These are phyloP conservation scores for Paecilomyces sp. DNA, from an alignment of 2,329 filamentous ascomycete species.

Conservation along the genomic window DNA sequence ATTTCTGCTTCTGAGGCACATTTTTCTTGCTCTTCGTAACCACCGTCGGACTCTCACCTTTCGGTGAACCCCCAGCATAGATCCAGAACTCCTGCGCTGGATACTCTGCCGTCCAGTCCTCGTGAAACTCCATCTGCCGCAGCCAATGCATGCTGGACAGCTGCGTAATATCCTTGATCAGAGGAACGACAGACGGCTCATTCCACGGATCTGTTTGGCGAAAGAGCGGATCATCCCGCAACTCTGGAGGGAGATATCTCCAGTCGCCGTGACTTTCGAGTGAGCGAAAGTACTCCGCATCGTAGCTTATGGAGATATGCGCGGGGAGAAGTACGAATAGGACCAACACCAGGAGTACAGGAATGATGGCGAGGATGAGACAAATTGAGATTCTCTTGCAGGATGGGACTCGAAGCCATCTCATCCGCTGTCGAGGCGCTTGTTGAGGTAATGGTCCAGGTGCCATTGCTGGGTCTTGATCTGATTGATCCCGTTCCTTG, in stretches of 20 bases:
- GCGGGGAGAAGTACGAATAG: not conserved
- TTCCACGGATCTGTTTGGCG: not conserved
- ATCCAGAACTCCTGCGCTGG: not conserved
- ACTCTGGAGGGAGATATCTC: not conserved
- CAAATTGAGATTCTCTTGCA: not conserved
- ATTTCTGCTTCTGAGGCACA: not conserved
- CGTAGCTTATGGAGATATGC: not conserved
- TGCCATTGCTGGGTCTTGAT: not conserved
- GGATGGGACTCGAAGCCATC: not conserved
- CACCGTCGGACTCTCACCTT: not conserved
- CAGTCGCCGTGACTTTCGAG: not conserved
- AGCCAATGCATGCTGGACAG: not conserved
- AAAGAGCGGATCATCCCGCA: not conserved
- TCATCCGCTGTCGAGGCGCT: not conserved
- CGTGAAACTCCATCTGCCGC: not conserved
- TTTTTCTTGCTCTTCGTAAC: not conserved
- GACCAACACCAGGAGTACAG: not conserved
- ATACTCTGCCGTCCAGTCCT: not conserved
- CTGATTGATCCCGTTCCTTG: no score
- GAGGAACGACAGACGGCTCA: not conserved
- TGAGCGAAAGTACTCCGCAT: not conserved
- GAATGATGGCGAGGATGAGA: not conserved
- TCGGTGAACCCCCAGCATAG: not conserved
- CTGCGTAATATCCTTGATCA: not conserved
- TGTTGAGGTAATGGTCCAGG: not conserved